These are phyloP conservation scores for Tuber calosporum DNA, from an alignment of 495 filamentous ascomycete species.

Conservation along the genomic window DNA sequence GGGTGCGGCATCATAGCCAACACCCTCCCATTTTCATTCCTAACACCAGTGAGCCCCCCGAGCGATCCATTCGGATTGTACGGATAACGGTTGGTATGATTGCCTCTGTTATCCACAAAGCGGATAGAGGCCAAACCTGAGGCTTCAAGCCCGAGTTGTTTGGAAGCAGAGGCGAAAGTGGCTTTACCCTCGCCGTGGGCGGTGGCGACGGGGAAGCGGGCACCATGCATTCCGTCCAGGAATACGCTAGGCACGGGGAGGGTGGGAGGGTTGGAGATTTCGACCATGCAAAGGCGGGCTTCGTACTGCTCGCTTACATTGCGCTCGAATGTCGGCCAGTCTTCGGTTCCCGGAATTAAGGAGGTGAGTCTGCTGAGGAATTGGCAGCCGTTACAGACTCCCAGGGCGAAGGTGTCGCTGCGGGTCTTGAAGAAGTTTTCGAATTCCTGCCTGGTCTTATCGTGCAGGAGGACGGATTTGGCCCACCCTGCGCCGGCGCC, in stretches of 20 bases:
- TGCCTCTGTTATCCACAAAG: constrained; percentile 73
- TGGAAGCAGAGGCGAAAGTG: constrained; percentile 58
- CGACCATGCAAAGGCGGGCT: constrained; percentile 80
- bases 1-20: constrained; percentile 96
- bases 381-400: constrained; percentile 97
- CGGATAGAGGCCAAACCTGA: constrained; percentile 54
- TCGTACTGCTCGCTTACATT: constrained; percentile 91
- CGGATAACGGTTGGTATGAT: constrained; percentile 75
- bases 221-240: constrained; percentile 82
- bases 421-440: constrained; percentile 72
- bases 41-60: constrained; percentile 74
- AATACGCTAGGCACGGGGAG: constrained; percentile 65
- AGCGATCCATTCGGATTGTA: constrained; percentile 91
- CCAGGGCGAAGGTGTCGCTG: constrained; percentile 81
- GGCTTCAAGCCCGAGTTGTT: constrained; percentile 50
- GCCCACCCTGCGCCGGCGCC: constrained; percentile 95
- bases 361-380: constrained; percentile 79
- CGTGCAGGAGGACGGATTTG: constrained; percentile 81
- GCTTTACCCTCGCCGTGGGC: constrained; percentile 92
- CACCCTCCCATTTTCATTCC: constrained; percentile 73
- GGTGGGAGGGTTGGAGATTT: constrained; percentile 55
- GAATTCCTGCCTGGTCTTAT: constrained; percentile 68
- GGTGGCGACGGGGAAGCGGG: constrained; percentile 74
- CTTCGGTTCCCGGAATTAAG: constrained; percentile 73
- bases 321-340: constrained; percentile 82